Evolutionary conservation across 495 filamentous ascomycete genomes (phyloP).

Genomic region (Aspergillus homomorphus): DNA sequence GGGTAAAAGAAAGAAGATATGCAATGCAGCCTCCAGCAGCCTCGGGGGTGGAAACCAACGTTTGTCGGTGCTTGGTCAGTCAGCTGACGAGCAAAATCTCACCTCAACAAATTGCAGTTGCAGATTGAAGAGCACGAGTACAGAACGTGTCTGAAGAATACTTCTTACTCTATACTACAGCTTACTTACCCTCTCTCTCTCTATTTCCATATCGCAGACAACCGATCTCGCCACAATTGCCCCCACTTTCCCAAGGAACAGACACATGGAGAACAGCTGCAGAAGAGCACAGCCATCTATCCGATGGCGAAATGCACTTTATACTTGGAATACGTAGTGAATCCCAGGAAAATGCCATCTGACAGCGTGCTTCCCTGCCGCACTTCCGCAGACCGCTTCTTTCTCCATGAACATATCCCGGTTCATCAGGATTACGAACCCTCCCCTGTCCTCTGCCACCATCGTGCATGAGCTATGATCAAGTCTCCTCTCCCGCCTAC

Average conservation of each 20-base stretch:
- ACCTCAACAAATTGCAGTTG: background rate
- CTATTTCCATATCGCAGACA: too few species aligned
- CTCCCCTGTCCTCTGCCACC: background rate
- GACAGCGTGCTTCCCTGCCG: conserved; percentile 3
- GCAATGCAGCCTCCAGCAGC: conserved; percentile 17
- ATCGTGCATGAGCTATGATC: background rate
- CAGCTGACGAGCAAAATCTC: conserved; percentile 17
- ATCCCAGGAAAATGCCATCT: background rate
- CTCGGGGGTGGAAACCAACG: background rate
- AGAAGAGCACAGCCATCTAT: background rate
- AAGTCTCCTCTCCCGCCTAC: background rate
- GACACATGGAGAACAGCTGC: background rate
- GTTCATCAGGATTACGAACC: background rate
- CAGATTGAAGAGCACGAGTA: too few species aligned
- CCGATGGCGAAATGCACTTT: background rate
- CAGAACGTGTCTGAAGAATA: background rate
- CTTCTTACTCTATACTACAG: too few species aligned
- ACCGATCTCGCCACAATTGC: background rate
- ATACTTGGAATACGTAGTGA: background rate
- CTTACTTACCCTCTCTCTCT: too few species aligned
- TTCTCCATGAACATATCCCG: conserved; percentile 1
- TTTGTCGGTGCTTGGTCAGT: conserved; percentile 9
- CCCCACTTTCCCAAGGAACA: background rate
- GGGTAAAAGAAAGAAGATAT: conserved; percentile 1
- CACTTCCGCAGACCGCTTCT: conserved; percentile 24